Evolutionary conservation across 2,329 filamentous ascomycete species (phyloP).

Genomic region (Plectosphaerella plurivora): DNA sequence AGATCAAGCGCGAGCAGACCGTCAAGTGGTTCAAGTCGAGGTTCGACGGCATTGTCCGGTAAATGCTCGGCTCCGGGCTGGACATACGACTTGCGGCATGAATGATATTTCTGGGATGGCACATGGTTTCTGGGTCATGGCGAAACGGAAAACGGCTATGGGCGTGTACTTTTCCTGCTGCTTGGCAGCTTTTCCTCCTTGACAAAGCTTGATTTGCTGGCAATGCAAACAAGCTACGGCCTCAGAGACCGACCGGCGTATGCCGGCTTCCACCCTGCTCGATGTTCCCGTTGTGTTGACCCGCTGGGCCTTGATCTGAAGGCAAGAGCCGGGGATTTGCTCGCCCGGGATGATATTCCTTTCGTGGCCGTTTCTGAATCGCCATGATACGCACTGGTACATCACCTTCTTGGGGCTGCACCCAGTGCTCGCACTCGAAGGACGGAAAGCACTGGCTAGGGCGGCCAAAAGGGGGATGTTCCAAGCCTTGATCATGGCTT

Average conservation of each 20-base stretch:
- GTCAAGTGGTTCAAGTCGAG: constrained; percentile 90
- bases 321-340: no score
- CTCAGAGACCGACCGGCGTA: constrained; percentile 69
- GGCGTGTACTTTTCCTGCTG: constrained; percentile 35
- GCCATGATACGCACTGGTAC: no score
- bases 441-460: no score
- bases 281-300: constrained; percentile 19
- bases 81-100: neutral
- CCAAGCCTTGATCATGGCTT: no score
- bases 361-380: no score
- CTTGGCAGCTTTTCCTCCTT: constrained; percentile 32
- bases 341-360: no score
- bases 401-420: no score
- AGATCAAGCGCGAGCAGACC: constrained; percentile 91
- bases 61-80: constrained; percentile 42
- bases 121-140: constrained; percentile 21
- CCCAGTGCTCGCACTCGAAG: no score
- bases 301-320: no score
- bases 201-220: constrained; percentile 43
- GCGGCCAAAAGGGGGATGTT: no score
- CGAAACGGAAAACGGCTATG: constrained; percentile 29
- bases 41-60: constrained; percentile 99
- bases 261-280: constrained; percentile 53
- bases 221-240: constrained; percentile 59
- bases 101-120: constrained; percentile 10